These are phyloP conservation scores for Fraxinus americana DNA, from an alignment of 257 asterid genomes.

Conservation along the genomic window DNA sequence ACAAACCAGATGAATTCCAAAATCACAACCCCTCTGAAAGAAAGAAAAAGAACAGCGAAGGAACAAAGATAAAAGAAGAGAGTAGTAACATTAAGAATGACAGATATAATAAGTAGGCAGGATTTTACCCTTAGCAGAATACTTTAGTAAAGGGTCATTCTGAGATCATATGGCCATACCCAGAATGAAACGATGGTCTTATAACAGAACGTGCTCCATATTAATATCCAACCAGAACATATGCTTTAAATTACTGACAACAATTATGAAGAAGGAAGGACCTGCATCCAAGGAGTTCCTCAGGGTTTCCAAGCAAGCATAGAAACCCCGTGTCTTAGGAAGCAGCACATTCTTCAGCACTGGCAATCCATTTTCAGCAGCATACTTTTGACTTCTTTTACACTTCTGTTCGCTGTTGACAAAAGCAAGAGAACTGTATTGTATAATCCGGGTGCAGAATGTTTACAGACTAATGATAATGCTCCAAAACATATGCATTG, in stretches of 20 bases:
- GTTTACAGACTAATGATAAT: neutral
- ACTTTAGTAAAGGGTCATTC: neutral
- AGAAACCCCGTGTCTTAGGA: slow-evolving; percentile 84
- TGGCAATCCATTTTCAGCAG: slow-evolving; percentile 79
- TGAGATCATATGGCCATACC: slow-evolving; percentile 3
- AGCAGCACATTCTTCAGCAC: slow-evolving; percentile 78
- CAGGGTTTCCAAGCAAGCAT: slow-evolving; percentile 65
- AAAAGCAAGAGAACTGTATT: slow-evolving; percentile 19
- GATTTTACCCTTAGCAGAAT: neutral
- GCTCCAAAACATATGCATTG: neutral
- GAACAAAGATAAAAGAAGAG: neutral
- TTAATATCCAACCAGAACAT: neutral
- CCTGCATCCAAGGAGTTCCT: slow-evolving; percentile 91
- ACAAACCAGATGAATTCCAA: neutral
- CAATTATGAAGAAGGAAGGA: slow-evolving; percentile 30
- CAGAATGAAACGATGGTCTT: neutral
- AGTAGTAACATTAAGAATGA: neutral
- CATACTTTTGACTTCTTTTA: slow-evolving; percentile 69
- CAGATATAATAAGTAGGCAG: neutral
- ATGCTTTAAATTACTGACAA: neutral
- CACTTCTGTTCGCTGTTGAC: slow-evolving; percentile 80
- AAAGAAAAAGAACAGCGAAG: neutral
- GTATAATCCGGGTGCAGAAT: slow-evolving; percentile 12
- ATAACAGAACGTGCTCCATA: neutral
- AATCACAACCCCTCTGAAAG: neutral